Evolutionary conservation across 148 eudicot species (phyloP), one percentile per base, ranked within the genome.

Genomic region (Camellia lanceoleosa): DNA sequence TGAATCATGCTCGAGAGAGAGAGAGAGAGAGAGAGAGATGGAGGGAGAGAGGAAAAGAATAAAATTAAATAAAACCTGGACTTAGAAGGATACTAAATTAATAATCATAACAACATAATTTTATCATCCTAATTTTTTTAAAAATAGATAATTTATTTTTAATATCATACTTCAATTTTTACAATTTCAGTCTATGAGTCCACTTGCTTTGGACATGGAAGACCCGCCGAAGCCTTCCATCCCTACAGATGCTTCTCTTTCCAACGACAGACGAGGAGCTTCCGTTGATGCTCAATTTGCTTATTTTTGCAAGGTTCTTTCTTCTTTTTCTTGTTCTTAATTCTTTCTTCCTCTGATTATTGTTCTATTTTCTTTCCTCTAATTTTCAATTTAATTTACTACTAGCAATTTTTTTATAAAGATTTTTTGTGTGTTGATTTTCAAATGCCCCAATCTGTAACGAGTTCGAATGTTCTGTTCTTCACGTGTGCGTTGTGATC

Each of bases 241-340:
- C 19, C 49, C 84, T 19, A 49, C 66, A 30, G 63, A 60, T 11
- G 73, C 52, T 82, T 70, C 80, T 43, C 64, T 58, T 43, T 15
- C 68, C 10, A 85, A 76, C 42, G 82, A 85, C 42, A 72, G 66
- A 30, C 81, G 60, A 8, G 78, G 47, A 30, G 38, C 38, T 58
- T 87, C 90, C 51, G 64, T 84, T 7, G 90, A 87, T 84, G 86
- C 90, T 85, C 92, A 92, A 80, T 94, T 92, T 61, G 42, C 76
- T 58, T 78, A 84, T 6, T 85, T 88, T 68, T 94, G 94, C 93
- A 87, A 91, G 98, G 97, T 93, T 51, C 62, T 41, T 44, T 68
- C 14, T 47, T 55, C 23, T 47, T 59, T 14, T 9, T 20, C 54
- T 69, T 0, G 12, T 13, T 77, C 42, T 30, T 30, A 30, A 30